These are phyloP conservation scores for Haplosporangium sp. DNA, from an alignment of 371 early-diverging fungal species.

Conservation along the genomic window DNA sequence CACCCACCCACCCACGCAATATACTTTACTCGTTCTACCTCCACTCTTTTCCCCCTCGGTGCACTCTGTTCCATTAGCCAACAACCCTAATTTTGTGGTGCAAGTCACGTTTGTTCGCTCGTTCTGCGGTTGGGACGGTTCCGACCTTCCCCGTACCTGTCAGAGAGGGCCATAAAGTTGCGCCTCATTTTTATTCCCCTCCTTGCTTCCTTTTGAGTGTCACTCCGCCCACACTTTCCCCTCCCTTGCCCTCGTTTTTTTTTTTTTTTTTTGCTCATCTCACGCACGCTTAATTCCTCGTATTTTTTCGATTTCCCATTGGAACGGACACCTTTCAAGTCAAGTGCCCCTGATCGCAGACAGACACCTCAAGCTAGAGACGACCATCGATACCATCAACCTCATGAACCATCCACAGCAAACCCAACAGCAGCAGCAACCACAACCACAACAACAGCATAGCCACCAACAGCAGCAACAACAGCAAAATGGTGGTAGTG, in stretches of 20 bases:
- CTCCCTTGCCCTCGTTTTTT: slow-evolving; percentile 1
- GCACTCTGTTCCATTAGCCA: neutral
- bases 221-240: neutral
- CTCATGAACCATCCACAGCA: slow-evolving; percentile 40
- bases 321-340: slow-evolving; percentile 1
- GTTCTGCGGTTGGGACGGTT: neutral
- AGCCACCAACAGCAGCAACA: neutral
- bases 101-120: slow-evolving; percentile 10
- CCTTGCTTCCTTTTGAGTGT: slow-evolving; percentile 7
- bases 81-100: neutral
- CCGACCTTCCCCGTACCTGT: slow-evolving; percentile 8
- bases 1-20: no score
- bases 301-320: neutral
- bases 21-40: neutral
- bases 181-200: slow-evolving; percentile 14
- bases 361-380: slow-evolving; percentile 24
- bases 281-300: neutral
- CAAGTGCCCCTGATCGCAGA: slow-evolving; percentile 39
- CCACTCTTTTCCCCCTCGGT: no score
- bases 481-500: slow-evolving; percentile 10
- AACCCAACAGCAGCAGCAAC: slow-evolving; percentile 15
- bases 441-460: neutral
- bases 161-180: no score
- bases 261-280: neutral
- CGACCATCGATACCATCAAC: slow-evolving; percentile 48